A percentile compares a stretch with the other conserved stretches of the same genome.
Conservation (phyloP, 805 yeast genomes). For the Ogataea parapolymorpha region DNA sequence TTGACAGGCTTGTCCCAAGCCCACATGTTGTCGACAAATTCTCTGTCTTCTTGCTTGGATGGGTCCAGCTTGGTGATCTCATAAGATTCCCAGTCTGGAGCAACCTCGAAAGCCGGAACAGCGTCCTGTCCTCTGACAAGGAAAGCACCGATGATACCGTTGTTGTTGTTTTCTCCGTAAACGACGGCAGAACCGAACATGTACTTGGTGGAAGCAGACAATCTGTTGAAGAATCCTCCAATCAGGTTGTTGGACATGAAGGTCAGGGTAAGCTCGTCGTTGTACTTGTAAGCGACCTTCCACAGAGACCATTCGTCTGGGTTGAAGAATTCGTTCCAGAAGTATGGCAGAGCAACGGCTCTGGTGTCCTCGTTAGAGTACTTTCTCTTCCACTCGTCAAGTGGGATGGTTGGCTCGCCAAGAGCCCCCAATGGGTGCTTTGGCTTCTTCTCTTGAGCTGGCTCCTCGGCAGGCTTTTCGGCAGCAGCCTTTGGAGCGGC, state of each 20-base stretch:
- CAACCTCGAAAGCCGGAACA: constrained; percentile 93
- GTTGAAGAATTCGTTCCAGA: constrained; percentile 90
- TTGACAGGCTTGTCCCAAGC: constrained; percentile 98
- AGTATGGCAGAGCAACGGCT: constrained; percentile 91
- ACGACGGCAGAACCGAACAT: constrained; percentile 92
- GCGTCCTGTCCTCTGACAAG: constrained; percentile 91
- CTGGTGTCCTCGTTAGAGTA: constrained; percentile 98
- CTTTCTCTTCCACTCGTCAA: constrained; percentile 94
- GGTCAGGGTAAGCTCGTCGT: constrained; percentile 93
- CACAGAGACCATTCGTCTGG: constrained; percentile 91
- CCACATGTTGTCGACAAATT: constrained; percentile 85
- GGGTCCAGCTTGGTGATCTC: constrained; percentile 78
- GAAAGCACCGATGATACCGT: constrained; percentile 95
- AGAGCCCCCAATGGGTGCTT: constrained; percentile 89
- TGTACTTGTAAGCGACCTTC: constrained; percentile 95
- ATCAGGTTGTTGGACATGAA: constrained; percentile 98
- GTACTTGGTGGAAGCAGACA: constrained; percentile 87
- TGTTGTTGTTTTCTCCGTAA: constrained; percentile 97
- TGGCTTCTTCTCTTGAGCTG: constrained; percentile 66
- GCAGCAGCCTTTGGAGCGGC: constrained; percentile 30
- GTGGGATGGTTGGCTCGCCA: constrained; percentile 61
- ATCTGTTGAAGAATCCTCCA: constrained; percentile 98
- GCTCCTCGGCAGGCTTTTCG: constrained; percentile 32
- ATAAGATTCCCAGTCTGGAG: constrained; percentile 99
- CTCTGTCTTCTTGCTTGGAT: constrained; percentile 70